Percentiles rank a stretch among this genome's conserved stretches.
phyloP scores from a whole-genome alignment of 2,329 filamentous ascomycete genomes.

The Sporothrix pallida region DNA sequence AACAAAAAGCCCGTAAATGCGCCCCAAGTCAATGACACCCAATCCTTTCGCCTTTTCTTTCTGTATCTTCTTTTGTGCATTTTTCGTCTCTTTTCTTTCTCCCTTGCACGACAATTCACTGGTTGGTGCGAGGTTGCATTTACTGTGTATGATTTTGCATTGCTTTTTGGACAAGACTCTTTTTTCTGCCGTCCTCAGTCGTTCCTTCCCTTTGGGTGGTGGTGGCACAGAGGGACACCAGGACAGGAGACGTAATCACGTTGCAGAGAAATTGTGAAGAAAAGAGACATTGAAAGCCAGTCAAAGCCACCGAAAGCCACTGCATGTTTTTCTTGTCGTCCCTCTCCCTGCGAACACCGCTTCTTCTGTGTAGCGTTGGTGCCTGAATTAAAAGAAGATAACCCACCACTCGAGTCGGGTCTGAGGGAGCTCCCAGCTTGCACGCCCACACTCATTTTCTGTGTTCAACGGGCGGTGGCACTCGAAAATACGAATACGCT shows the following conservation, averaged over 20 bases:
- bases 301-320: conserved; percentile 15
- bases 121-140: conserved; percentile 11
- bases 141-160: background rate
- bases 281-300: background rate
- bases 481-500: background rate
- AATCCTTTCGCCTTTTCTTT: conserved; percentile 25
- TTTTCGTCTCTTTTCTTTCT: background rate
- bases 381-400: conserved; percentile 3
- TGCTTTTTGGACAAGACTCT: background rate
- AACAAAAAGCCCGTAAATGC: background rate
- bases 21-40: conserved; percentile 22
- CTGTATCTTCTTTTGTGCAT: too few species aligned
- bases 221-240: conserved; percentile 15
- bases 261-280: background rate
- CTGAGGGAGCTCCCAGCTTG: background rate
- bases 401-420: background rate
- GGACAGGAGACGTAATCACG: conserved; percentile 9
- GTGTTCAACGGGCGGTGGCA: background rate
- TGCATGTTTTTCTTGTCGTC: background rate
- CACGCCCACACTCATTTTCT: background rate
- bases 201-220: background rate
- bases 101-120: background rate
- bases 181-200: background rate
- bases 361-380: conserved; percentile 27
- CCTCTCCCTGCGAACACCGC: background rate